phyloP scores from a whole-genome alignment of 2,329 filamentous ascomycete genomes.

The Orbilia blumenaviensis region DNA sequence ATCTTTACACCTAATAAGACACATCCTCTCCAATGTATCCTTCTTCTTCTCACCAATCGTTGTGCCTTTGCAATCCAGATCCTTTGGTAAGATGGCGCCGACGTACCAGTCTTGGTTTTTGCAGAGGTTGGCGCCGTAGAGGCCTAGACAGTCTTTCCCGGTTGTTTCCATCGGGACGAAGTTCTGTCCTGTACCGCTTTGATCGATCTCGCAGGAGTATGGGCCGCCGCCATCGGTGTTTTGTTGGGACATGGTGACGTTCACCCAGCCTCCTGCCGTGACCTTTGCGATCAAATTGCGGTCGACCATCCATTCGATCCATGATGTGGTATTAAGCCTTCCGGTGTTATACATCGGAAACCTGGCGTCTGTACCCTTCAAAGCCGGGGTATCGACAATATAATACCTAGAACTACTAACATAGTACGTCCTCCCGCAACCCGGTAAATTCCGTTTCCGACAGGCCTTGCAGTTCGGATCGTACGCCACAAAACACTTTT shows the following conservation, averaged over 20 bases:
- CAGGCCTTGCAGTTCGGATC: slow-evolving; percentile 11
- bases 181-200: slow-evolving; percentile 1
- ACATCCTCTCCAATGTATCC: neutral
- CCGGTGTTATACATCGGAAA: neutral
- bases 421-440: slow-evolving; percentile 25
- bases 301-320: slow-evolving; percentile 27
- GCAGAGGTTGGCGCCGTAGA: slow-evolving; percentile 16
- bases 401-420: neutral
- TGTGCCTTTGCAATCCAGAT: slow-evolving; percentile 2
- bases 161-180: slow-evolving; percentile 1
- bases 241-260: slow-evolving; percentile 26
- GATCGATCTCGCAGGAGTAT: slow-evolving; percentile 19
- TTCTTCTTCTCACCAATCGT: neutral
- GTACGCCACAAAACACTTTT: slow-evolving; percentile 2
- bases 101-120: slow-evolving; percentile 22
- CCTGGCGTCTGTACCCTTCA: neutral
- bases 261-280: slow-evolving; percentile 26
- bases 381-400: neutral
- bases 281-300: neutral
- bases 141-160: neutral
- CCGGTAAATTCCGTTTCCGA: slow-evolving; percentile 4
- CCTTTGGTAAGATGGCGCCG: slow-evolving; percentile 13
- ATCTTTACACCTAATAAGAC: slow-evolving; percentile 22
- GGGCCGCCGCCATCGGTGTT: slow-evolving; percentile 27
- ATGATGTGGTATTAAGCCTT: neutral